phyloP scores from a whole-genome alignment of 768 basidiomycete genomes.

The Tulasnella calospora region DNA sequence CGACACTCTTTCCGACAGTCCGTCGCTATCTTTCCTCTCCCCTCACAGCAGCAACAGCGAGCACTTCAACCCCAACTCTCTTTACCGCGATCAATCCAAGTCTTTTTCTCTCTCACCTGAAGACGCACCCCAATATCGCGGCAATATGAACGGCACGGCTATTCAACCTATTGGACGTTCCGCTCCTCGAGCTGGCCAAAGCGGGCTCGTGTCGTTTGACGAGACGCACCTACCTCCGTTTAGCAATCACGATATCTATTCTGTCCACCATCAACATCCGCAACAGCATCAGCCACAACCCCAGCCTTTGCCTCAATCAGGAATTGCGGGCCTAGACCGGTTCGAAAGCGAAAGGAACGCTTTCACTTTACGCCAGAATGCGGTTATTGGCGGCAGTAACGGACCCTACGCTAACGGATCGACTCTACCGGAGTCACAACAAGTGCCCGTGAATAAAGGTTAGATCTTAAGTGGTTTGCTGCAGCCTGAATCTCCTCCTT shows the following conservation, averaged over 20 bases:
- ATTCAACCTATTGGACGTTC: slow-evolving; percentile 4
- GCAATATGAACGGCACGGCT: neutral
- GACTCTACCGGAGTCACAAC: slow-evolving; percentile 25
- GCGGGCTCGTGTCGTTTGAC: neutral
- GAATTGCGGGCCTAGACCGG: neutral
- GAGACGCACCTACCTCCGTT: slow-evolving; percentile 13
- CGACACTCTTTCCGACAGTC: slow-evolving; percentile 21
- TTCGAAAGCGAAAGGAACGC: slow-evolving; percentile 16
- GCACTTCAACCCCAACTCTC: neutral
- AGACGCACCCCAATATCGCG: slow-evolving; percentile 16
- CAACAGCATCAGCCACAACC: slow-evolving; percentile 15
- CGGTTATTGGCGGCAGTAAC: neutral
- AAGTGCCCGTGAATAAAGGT: slow-evolving; percentile 25
- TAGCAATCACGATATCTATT: slow-evolving; percentile 5
- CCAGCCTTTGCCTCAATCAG: neutral
- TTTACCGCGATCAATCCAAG: slow-evolving; percentile 6
- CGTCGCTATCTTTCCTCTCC: slow-evolving; percentile 14
- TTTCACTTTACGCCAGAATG: neutral
- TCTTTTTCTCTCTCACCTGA: slow-evolving; percentile 4
- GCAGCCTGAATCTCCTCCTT: neutral
- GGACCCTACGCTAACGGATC: slow-evolving; percentile 23
- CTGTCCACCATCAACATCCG: neutral
- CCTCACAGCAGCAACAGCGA: slow-evolving; percentile 5
- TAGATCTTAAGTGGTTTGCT: neutral
- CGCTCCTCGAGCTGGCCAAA: slow-evolving; percentile 4